Evolutionary conservation across 176 grass and related monocot species (phyloP).

Genomic region (Paspalum notatum): DNA sequence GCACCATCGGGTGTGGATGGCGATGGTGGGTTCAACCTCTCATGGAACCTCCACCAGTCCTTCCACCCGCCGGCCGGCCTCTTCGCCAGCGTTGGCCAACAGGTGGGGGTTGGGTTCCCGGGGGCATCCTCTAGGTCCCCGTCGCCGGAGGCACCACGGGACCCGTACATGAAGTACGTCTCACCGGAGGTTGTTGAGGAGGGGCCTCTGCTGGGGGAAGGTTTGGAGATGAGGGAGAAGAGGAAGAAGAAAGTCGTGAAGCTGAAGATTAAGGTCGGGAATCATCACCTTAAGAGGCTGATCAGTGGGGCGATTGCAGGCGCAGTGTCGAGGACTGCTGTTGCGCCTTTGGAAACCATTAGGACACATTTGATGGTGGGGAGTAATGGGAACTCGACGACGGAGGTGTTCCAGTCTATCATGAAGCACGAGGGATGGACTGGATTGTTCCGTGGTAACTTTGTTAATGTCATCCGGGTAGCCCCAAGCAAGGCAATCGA

Average conservation of each 20-base stretch:
- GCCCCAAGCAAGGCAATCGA: constrained; percentile 93
- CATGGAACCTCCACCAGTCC: constrained; percentile 53
- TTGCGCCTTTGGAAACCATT: constrained; percentile 86
- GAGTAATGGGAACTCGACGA: constrained; percentile 69
- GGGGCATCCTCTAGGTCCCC: constrained; percentile 31
- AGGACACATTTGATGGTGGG: constrained; percentile 94
- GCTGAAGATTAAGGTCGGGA: constrained; percentile 69
- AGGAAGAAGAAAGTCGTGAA: constrained; percentile 42
- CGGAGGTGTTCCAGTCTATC: constrained; percentile 73
- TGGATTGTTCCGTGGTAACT: constrained; percentile 83
- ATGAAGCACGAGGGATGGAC: constrained; percentile 85
- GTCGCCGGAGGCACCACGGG: constrained; percentile 17
- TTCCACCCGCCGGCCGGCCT: constrained; percentile 58
- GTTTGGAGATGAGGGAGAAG: constrained; percentile 46
- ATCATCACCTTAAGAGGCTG: constrained; percentile 68
- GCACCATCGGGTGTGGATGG: constrained; percentile 1
- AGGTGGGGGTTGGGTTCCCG: constrained; percentile 43
- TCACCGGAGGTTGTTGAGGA: constrained; percentile 39
- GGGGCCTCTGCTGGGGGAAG: neutral
- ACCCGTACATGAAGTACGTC: constrained; percentile 49
- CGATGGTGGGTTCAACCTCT: constrained; percentile 43
- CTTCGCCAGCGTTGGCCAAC: constrained; percentile 59
- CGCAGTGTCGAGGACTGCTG: constrained; percentile 65
- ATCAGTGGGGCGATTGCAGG: constrained; percentile 78
- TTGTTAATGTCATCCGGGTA: constrained; percentile 89